A percentile compares a stretch with the other conserved stretches of the same genome.
Evolutionary conservation across 1,139 yeast species (phyloP).

Genomic region (Magnusiomyces tetraspermus): DNA sequence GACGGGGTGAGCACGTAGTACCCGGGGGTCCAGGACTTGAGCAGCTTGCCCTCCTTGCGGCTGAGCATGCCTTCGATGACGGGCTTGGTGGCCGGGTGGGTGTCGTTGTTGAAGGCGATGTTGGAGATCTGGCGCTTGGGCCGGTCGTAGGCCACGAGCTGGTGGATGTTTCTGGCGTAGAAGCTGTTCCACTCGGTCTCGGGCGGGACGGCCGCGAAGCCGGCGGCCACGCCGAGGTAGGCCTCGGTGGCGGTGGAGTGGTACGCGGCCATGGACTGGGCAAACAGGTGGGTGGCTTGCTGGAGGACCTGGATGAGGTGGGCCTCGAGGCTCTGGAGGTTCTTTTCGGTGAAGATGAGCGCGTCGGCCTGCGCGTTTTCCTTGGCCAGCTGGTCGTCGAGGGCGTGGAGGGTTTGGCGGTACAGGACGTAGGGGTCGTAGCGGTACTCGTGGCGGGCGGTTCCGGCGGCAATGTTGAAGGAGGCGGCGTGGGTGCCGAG

Average conservation of each 20-base stretch:
- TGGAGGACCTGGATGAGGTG: constrained; percentile 39
- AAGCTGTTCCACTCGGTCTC: constrained; percentile 42
- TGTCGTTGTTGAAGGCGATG: constrained; percentile 35
- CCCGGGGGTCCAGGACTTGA: constrained; percentile 36
- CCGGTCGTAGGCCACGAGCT: constrained; percentile 30
- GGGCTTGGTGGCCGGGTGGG: constrained; percentile 36
- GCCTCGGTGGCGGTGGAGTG: constrained; percentile 26
- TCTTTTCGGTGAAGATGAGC: constrained; percentile 35
- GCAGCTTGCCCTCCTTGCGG: constrained; percentile 38
- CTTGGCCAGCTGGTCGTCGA: constrained; percentile 36
- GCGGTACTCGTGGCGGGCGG: constrained; percentile 29
- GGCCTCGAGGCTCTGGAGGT: constrained; percentile 36
- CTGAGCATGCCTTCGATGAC: constrained; percentile 40
- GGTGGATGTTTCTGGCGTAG: constrained; percentile 25
- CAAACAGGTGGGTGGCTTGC: constrained; percentile 31
- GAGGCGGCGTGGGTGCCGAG: constrained; percentile 30
- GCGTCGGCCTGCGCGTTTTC: constrained; percentile 41
- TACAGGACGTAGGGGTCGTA: constrained; percentile 40
- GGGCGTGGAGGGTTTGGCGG: constrained; percentile 32
- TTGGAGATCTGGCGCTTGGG: constrained; percentile 34
- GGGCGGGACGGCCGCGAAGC: constrained; percentile 31
- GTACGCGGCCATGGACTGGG: constrained; percentile 28
- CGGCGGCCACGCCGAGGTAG: constrained; percentile 27
- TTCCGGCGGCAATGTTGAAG: constrained; percentile 17
- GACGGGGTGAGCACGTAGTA: constrained; percentile 41